A percentile compares a stretch with the other conserved stretches of the same genome.
phyloP scores from a whole-genome alignment of 768 basidiomycete genomes.

The Terana coerulea region DNA sequence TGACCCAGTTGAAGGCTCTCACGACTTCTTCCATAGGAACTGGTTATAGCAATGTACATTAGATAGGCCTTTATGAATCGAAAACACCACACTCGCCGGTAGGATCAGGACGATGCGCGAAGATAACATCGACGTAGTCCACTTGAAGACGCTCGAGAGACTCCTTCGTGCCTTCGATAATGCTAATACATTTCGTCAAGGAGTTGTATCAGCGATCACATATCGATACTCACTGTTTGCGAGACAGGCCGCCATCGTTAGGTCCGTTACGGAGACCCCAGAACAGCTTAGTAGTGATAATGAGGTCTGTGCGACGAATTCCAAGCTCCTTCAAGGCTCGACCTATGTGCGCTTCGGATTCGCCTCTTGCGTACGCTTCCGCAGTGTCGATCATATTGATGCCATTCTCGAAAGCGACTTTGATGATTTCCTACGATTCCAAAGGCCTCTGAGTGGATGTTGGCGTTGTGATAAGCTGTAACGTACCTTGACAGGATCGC shows the following conservation, averaged over 20 bases:
- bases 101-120: slow-evolving; percentile 68
- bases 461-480: not conserved
- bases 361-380: slow-evolving; percentile 60
- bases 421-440: slow-evolving; percentile 68
- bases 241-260: slow-evolving; percentile 53
- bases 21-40: slow-evolving; percentile 77
- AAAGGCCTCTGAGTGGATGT: not conserved
- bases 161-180: slow-evolving; percentile 72
- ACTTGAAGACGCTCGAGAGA: slow-evolving; percentile 63
- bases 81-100: slow-evolving; percentile 34
- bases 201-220: not conserved
- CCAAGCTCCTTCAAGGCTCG: slow-evolving; percentile 73
- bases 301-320: slow-evolving; percentile 61
- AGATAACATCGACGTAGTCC: slow-evolving; percentile 71
- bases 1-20: slow-evolving; percentile 77
- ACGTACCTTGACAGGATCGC: slow-evolving; percentile 64
- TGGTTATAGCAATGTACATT: slow-evolving; percentile 4
- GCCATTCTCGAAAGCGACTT: slow-evolving; percentile 69
- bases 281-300: slow-evolving; percentile 78
- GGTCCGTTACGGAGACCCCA: slow-evolving; percentile 56
- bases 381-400: slow-evolving; percentile 75
- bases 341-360: slow-evolving; percentile 74
- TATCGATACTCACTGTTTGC: slow-evolving; percentile 48
- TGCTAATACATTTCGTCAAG: slow-evolving; percentile 30
- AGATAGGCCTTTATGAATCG: not conserved